Percentiles rank a stretch among this genome's conserved stretches.
Evolutionary conservation across 805 yeast species (phyloP).

Genomic region (Metschnikowia sp.): DNA sequence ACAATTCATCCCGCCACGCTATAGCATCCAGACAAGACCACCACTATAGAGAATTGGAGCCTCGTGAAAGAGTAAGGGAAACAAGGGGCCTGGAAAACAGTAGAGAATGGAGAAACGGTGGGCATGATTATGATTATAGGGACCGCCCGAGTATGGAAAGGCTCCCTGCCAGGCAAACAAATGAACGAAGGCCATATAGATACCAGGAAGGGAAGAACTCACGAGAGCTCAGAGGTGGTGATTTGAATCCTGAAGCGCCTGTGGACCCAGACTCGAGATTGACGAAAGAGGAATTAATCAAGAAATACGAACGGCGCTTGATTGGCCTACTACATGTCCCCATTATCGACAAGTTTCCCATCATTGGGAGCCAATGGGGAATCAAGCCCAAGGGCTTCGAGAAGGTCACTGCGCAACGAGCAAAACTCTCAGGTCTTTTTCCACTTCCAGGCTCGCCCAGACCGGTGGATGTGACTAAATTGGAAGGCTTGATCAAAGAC

Average conservation of each 20-base stretch:
- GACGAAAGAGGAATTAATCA: slow-evolving; percentile 21
- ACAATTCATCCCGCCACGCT: background rate
- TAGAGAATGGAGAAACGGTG: slow-evolving; percentile 2
- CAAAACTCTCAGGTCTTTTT: slow-evolving; percentile 75
- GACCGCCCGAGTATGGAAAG: slow-evolving; percentile 4
- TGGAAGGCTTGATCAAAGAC: slow-evolving; percentile 37
- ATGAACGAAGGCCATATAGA: slow-evolving; percentile 7
- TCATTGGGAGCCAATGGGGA: slow-evolving; percentile 64
- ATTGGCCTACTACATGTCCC: slow-evolving; percentile 36
- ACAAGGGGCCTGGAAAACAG: slow-evolving; percentile 11
- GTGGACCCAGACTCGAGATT: slow-evolving; percentile 15
- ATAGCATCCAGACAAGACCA: background rate
- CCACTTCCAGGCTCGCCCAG: slow-evolving; percentile 56
- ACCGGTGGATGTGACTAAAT: slow-evolving; percentile 40
- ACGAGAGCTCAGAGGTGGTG: slow-evolving; percentile 17
- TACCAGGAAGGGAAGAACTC: slow-evolving; percentile 13
- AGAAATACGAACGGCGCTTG: slow-evolving; percentile 23
- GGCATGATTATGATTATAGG: slow-evolving; percentile 1
- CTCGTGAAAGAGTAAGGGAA: slow-evolving; percentile 11
- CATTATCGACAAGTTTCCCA: slow-evolving; percentile 50
- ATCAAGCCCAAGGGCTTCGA: slow-evolving; percentile 70
- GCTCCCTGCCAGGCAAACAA: background rate
- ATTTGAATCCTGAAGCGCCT: slow-evolving; percentile 2
- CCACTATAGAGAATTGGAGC: background rate
- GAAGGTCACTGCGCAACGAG: slow-evolving; percentile 67